Evolutionary conservation across 192 early-diverging fungal species (phyloP), one percentile per base, ranked within the genome.

Genomic region (Backusella macrospora): DNA sequence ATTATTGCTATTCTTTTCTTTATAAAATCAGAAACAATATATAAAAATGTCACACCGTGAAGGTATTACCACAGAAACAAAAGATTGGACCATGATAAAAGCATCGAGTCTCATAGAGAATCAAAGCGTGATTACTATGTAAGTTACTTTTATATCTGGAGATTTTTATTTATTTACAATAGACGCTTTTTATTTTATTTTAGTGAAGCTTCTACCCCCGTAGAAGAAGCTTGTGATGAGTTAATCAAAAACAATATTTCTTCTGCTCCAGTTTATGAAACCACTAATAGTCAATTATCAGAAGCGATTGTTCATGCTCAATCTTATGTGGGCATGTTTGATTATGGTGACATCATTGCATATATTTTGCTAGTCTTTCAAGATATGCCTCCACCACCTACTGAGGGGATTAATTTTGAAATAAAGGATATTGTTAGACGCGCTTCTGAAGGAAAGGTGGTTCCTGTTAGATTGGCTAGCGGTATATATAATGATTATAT

Each of bases 321-420:
- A 15, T 80, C 82, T 16, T 96, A 89, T 77, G 84, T 92, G 14
- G 94, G 94, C 47, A 93, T 96, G 92, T 94, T 96, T 83, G 94
- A 96, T 73, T 90, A 91, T 75, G 92, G 90, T 68, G 94, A 96
- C 68, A 76, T 94, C 62, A 91, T 93, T 71, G 83, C 92, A 0
- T 96, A 92, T 78, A 76, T 96, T 1, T 74, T 96, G 62, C 67
- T 92, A 38, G 77, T 89, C 8, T 76, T 92, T n/a, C 82, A 86
- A 59, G 88, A 87, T 52, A 85, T 84, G 65, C 46, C 80, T n/a
- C 66, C 78, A 21, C 72, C 77, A 14, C 29, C 12, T 2, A 55
- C 76, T 45, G 77, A 72, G 39, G 77, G 81, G 42, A 72, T 80
- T 16, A 77, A 86, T 6, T 69, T 84, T 15, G 88, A 92, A 78